phyloP scores from a whole-genome alignment of 2,329 filamentous ascomycete species.

The Phyllosticta ampelicida region DNA sequence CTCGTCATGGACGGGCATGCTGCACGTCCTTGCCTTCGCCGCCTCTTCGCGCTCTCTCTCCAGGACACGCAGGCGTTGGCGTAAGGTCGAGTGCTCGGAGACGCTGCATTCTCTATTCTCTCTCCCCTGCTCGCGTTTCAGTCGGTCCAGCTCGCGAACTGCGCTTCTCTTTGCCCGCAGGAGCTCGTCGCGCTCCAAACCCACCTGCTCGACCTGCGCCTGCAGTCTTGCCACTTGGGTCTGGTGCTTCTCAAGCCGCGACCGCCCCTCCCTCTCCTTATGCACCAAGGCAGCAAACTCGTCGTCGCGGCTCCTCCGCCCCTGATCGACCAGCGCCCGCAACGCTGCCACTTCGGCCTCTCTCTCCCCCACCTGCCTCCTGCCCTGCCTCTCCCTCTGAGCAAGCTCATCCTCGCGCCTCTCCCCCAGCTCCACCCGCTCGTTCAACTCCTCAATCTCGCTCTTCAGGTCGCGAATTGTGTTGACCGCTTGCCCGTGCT shows the following conservation, averaged over 20 bases:
- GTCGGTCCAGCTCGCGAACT: too few species aligned
- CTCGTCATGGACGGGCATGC: background rate
- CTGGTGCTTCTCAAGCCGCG: background rate
- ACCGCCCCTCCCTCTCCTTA: background rate
- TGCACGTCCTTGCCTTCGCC: background rate
- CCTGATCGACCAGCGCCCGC: too few species aligned
- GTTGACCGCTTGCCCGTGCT: conserved; percentile 52
- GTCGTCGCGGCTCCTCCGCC: background rate
- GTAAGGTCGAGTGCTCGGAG: background rate
- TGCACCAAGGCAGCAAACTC: background rate
- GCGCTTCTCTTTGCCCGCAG: too few species aligned
- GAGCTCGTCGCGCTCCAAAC: too few species aligned
- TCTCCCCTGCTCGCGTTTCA: too few species aligned
- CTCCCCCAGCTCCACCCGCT: background rate
- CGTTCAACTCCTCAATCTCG: conserved; percentile 73
- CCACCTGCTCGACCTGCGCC: too few species aligned
- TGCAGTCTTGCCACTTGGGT: background rate
- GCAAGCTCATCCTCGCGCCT: background rate
- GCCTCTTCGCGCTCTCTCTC: background rate
- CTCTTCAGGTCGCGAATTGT: conserved; percentile 87
- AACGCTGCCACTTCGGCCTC: too few species aligned
- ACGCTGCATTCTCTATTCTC: background rate
- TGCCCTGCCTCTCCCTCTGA: background rate
- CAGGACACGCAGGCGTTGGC: background rate
- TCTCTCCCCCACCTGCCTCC: too few species aligned